A percentile compares a stretch with the other conserved stretches of the same genome.
Conservation (phyloP, 2,329 filamentous ascomycete genomes). For the Alternaria solani region DNA sequence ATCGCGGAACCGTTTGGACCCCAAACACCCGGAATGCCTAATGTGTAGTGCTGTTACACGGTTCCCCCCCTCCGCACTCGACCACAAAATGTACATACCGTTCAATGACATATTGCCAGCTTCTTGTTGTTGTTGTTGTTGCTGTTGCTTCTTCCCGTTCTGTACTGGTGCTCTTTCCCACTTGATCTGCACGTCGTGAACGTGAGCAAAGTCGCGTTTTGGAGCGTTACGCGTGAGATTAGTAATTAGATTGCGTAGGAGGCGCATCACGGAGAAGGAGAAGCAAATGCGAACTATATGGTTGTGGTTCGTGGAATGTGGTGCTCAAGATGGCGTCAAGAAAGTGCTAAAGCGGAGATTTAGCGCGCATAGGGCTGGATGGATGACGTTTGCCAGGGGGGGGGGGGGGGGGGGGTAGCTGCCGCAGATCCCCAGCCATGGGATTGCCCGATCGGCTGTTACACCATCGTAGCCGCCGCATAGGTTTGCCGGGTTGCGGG, state of each 20-base stretch:
- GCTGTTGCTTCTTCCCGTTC: constrained; percentile 3
- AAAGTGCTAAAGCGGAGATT: background rate
- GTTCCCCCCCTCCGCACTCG: no score
- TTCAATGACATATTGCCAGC: constrained; percentile 19
- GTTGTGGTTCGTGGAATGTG: background rate
- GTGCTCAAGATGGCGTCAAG: constrained; percentile 24
- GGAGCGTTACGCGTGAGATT: constrained; percentile 1
- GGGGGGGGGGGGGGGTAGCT: constrained; percentile 20
- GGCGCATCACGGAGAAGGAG: background rate
- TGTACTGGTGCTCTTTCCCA: constrained; percentile 2
- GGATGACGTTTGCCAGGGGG: constrained; percentile 25
- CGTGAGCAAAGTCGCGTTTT: constrained; percentile 37
- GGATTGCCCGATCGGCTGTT: constrained; percentile 9
- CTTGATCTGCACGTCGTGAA: constrained; percentile 37
- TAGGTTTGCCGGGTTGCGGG: background rate
- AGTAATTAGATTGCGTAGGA: constrained; percentile 8
- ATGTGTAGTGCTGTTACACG: background rate
- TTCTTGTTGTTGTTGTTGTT: constrained; percentile 3
- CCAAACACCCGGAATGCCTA: background rate
- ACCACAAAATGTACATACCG: constrained; percentile 9
- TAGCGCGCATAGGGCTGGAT: constrained; percentile 24
- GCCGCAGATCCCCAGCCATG: constrained; percentile 8
- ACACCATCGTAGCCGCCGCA: constrained; percentile 10
- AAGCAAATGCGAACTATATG: background rate
- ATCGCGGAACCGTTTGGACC: background rate